Conservation (phyloP, 176 grass and related monocot genomes). For the Oryza glumipatula region DNA sequence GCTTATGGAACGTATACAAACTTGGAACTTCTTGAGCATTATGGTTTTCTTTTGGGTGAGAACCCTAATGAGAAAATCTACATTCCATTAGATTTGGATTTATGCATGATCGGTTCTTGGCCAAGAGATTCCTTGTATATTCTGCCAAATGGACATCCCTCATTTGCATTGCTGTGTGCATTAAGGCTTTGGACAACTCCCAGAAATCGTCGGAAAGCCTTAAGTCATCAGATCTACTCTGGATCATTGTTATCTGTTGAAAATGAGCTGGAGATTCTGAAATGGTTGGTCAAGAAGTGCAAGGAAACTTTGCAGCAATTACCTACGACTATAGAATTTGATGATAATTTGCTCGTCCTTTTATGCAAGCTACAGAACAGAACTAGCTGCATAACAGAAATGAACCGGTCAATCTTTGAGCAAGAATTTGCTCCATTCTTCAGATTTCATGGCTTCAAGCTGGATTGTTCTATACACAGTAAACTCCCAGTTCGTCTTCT, state of each 20-base stretch:
- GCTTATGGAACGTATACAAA: slow-evolving; percentile 84
- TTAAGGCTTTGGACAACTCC: slow-evolving; percentile 73
- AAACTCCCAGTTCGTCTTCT: slow-evolving; percentile 42
- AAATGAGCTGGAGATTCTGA: slow-evolving; percentile 77
- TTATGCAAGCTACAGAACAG: slow-evolving; percentile 50
- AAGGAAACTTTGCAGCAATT: slow-evolving; percentile 53
- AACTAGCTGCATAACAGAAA: slow-evolving; percentile 37
- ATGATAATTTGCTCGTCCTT: slow-evolving; percentile 52
- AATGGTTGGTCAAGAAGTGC: slow-evolving; percentile 73
- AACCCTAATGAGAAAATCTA: slow-evolving; percentile 91
- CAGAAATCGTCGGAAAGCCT: slow-evolving; percentile 42
- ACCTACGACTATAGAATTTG: slow-evolving; percentile 55
- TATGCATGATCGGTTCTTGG: slow-evolving; percentile 59
- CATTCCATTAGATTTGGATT: slow-evolving; percentile 69
- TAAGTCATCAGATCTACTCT: slow-evolving; percentile 58
- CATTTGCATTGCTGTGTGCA: slow-evolving; percentile 72
- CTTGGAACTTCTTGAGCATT: slow-evolving; percentile 88
- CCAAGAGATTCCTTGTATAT: slow-evolving; percentile 74
- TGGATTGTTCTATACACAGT: slow-evolving; percentile 41
- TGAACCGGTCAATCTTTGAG: slow-evolving; percentile 29
- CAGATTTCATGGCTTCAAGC: slow-evolving; percentile 41
- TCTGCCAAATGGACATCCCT: slow-evolving; percentile 74
- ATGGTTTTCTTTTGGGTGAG: slow-evolving; percentile 78
- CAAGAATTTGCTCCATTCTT: slow-evolving; percentile 56
- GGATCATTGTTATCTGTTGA: slow-evolving; percentile 71